Evolutionary conservation across 2,329 filamentous ascomycete genomes (phyloP).

Genomic region (Scopulariopsis brevicaulis): DNA sequence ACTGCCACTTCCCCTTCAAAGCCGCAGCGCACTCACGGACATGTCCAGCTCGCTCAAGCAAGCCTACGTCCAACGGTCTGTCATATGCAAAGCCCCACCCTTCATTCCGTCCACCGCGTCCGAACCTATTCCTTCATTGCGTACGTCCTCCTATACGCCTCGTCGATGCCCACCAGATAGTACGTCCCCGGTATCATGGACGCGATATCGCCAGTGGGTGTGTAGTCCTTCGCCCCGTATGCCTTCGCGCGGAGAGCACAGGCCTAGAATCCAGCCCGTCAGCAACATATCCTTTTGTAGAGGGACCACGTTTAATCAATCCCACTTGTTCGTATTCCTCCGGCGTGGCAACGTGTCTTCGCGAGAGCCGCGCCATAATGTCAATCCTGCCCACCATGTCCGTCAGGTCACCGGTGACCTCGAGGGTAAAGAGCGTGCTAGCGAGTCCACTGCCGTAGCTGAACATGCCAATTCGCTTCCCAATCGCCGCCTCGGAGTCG

Average conservation of each 20-base stretch:
- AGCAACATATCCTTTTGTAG: neutral
- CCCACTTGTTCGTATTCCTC: slow-evolving; percentile 64
- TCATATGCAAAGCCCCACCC: too few relatives aligned
- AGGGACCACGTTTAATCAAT: slow-evolving; percentile 9
- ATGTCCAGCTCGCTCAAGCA: too few relatives aligned
- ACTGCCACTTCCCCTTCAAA: too few relatives aligned
- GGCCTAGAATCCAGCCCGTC: slow-evolving; percentile 36
- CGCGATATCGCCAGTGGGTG: slow-evolving; percentile 55
- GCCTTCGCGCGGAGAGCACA: slow-evolving; percentile 73
- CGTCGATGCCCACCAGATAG: slow-evolving; percentile 71
- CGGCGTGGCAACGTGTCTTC: slow-evolving; percentile 54
- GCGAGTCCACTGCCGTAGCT: slow-evolving; percentile 66
- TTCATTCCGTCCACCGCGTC: too few relatives aligned
- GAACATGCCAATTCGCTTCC: slow-evolving; percentile 50
- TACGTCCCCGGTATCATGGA: slow-evolving; percentile 58
- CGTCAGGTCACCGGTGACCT: slow-evolving; percentile 59
- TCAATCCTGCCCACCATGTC: slow-evolving; percentile 56
- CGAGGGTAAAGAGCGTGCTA: slow-evolving; percentile 62
- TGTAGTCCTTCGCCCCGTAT: slow-evolving; percentile 71
- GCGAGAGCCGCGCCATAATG: slow-evolving; percentile 56
- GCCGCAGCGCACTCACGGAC: too few relatives aligned
- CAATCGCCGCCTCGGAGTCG: slow-evolving; percentile 54
- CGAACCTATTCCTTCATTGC: slow-evolving; percentile 57
- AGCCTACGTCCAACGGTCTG: too few relatives aligned
- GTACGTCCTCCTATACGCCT: slow-evolving; percentile 79